These are phyloP conservation scores for Cercospora sp. DNA, from an alignment of 2,329 filamentous ascomycete genomes.

Conservation along the genomic window DNA sequence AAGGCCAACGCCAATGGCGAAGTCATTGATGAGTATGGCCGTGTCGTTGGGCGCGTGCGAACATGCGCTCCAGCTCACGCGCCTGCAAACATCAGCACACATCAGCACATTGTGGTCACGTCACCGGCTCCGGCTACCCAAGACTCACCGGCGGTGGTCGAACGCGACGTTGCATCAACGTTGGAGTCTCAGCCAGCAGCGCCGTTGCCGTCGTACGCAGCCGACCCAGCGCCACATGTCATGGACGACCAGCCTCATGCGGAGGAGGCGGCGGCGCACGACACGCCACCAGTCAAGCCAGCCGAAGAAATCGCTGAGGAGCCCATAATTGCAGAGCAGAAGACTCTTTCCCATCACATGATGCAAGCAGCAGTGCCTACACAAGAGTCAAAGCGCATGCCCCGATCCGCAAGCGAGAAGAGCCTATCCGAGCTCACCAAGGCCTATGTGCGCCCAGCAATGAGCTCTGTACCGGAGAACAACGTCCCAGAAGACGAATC, in stretches of 20 bases:
- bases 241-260: background rate
- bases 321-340: background rate
- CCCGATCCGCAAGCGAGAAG: slow-evolving; percentile 25
- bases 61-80: slow-evolving; percentile 4
- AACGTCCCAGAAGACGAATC: slow-evolving; percentile 22
- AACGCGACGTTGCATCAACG: background rate
- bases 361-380: background rate
- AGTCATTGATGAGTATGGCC: slow-evolving; percentile 50
- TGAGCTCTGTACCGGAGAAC: slow-evolving; percentile 33
- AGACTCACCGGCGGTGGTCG: background rate
- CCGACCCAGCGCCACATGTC: background rate
- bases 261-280: background rate
- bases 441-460: slow-evolving; percentile 27
- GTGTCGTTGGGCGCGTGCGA: slow-evolving; percentile 44
- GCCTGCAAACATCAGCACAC: background rate
- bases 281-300: background rate
- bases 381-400: slow-evolving; percentile 4
- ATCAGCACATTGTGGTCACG: background rate
- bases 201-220: background rate
- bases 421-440: slow-evolving; percentile 28
- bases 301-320: background rate
- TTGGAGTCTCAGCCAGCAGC: background rate
- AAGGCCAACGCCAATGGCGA: slow-evolving; percentile 49
- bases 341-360: background rate
- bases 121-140: background rate